Percentiles rank a stretch among this genome's conserved stretches.
phyloP scores from a whole-genome alignment of 2,329 filamentous ascomycete genomes.

The Drechmeria coniospora region DNA sequence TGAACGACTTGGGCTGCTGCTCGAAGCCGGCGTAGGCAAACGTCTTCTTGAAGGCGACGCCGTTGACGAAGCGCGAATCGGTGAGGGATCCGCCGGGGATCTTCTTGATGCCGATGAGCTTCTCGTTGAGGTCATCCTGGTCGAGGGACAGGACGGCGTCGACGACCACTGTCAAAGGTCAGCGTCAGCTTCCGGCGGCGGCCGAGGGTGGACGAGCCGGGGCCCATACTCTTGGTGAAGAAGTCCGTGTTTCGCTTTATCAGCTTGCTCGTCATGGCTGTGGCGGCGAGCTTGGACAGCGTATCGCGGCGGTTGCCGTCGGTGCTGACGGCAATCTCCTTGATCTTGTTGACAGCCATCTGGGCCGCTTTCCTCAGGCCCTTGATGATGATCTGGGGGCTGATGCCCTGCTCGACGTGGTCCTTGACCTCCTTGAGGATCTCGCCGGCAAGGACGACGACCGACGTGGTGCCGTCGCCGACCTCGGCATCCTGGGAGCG shows the following conservation, averaged over 20 bases:
- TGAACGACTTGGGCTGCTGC: slow-evolving; percentile 94
- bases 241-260: slow-evolving; percentile 95
- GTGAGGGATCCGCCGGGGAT: slow-evolving; percentile 91
- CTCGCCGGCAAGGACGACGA: slow-evolving; percentile 93
- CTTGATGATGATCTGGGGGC: slow-evolving; percentile 96
- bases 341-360: slow-evolving; percentile 97
- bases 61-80: slow-evolving; percentile 92
- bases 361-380: slow-evolving; percentile 72
- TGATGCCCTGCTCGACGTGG: slow-evolving; percentile 90
- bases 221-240: slow-evolving; percentile 78
- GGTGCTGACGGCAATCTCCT: slow-evolving; percentile 86
- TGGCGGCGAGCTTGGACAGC: slow-evolving; percentile 74
- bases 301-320: slow-evolving; percentile 73
- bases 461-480: slow-evolving; percentile 92
- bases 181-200: background rate
- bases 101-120: slow-evolving; percentile 96
- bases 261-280: slow-evolving; percentile 98
- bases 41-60: slow-evolving; percentile 98
- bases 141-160: slow-evolving; percentile 90
- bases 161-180: slow-evolving; percentile 63
- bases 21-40: slow-evolving; percentile 99
- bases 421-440: slow-evolving; percentile 95
- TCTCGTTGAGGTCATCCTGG: slow-evolving; percentile 94
- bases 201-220: background rate
- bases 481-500: slow-evolving; percentile 98